Evolutionary conservation across 2,329 filamentous ascomycete genomes (phyloP), one percentile per base, ranked within the genome.

Genomic region (Sphaerulina musiva): DNA sequence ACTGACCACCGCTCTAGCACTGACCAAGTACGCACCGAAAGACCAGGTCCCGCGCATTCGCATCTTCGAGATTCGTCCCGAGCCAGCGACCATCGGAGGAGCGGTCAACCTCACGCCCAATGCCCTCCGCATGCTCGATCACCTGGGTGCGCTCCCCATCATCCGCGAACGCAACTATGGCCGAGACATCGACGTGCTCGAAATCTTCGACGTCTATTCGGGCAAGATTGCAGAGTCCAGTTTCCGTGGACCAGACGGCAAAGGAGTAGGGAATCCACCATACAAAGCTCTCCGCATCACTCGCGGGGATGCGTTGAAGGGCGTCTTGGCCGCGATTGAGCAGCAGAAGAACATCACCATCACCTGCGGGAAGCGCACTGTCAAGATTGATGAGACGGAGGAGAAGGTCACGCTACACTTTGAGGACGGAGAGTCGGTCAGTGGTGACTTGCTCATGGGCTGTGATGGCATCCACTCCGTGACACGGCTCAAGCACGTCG

Each of bases 71-170:
- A 70, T 78, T 43, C 73, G 76, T 1, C 68, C 73, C 2, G 62
- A 68, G 34, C 72, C 75, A 3, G 72, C 74, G 10, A 74, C 74
- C 0, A 74, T 76, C 58, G 67, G 74, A 59, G 70, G 77, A 61
- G 70, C 74, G 8, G 68, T 78, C 46, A 75, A 75, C 61, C 67
- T 77, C n/a, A 76, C 75, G 1, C 74, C 75, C 1, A 73, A 76
- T 52, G 73, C 74, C 8, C 66, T 77, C 4, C 69, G 73, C 38
- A 62, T 71, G 59, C 62, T 71, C 29, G 68, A 71, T 59, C 61
- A 68, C 42, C 64, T 71, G 2, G 69, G 67, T 20, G 67, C 66
- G 3, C 56, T 70, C 6, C 61, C 60, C 3, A 68, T 70, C 53
- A 74, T 75, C 39, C 67, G 68, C 7, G 64, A 70, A 31, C 55